Percentiles rank a stretch among this genome's conserved stretches.
Evolutionary conservation across 345 rosid genomes (phyloP).

Genomic region (Hirschfeldia incana): DNA sequence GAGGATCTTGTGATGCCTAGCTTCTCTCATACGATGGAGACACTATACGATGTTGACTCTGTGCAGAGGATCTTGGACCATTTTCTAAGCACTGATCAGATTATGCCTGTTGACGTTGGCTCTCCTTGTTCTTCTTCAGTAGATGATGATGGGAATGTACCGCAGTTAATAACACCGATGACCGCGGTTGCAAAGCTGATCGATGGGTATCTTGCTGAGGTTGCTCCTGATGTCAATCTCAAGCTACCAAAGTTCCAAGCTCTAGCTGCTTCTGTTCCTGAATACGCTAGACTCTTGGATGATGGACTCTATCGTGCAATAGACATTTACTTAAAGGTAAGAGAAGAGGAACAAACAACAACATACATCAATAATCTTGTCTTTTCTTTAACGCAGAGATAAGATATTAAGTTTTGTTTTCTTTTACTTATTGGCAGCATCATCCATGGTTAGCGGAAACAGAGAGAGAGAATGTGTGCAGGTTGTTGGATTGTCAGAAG

Average conservation of each 20-base stretch:
- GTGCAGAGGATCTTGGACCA: conserved; percentile 82
- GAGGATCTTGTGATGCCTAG: conserved; percentile 97
- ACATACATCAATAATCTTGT: conserved; percentile 1
- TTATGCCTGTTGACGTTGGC: conserved; percentile 60
- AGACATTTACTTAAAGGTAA: conserved; percentile 92
- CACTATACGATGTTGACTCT: conserved; percentile 88
- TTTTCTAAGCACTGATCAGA: conserved; percentile 81
- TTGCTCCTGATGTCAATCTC: conserved; percentile 90
- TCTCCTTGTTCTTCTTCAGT: conserved; percentile 77
- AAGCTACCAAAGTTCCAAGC: conserved; percentile 95
- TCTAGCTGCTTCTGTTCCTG: conserved; percentile 89
- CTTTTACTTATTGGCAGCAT: conserved; percentile 55
- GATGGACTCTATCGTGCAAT: conserved; percentile 96
- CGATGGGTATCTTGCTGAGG: conserved; percentile 98
- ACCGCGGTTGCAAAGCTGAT: conserved; percentile 86
- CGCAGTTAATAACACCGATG: conserved; percentile 71
- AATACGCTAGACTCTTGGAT: conserved; percentile 81
- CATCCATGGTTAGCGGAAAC: conserved; percentile 95
- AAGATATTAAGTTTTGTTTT: not conserved
- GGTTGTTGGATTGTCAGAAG: conserved; percentile 93
- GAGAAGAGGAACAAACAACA: no score
- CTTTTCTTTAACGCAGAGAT: not conserved
- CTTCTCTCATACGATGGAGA: conserved; percentile 83
- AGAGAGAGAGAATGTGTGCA: conserved; percentile 89
- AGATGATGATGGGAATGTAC: conserved; percentile 80